phyloP scores from a whole-genome alignment of 2,329 filamentous ascomycete species.

The Tolypocladium capitatum region DNA sequence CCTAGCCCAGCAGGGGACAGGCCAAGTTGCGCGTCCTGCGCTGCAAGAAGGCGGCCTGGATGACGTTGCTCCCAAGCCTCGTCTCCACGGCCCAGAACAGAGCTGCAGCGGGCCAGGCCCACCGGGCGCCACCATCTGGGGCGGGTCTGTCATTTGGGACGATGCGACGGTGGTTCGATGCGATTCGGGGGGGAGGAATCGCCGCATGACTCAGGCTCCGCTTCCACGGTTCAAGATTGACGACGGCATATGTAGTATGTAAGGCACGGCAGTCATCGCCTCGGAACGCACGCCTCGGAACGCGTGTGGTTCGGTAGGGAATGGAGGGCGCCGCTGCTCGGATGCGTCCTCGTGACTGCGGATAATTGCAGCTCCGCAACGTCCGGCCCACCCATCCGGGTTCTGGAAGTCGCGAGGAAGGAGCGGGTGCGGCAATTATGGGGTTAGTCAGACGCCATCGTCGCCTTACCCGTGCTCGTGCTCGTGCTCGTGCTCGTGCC shows the following conservation, averaged over 20 bases:
- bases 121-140: background rate
- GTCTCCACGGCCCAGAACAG: background rate
- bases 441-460: background rate
- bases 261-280: too few relatives aligned
- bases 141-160: background rate
- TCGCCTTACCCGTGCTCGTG: background rate
- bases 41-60: background rate
- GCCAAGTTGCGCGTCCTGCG: background rate
- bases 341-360: too few relatives aligned
- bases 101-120: background rate
- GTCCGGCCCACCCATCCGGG: too few relatives aligned
- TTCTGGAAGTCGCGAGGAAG: background rate
- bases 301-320: too few relatives aligned
- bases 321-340: too few relatives aligned
- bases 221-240: background rate
- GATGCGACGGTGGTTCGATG: background rate
- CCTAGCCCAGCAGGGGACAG: background rate
- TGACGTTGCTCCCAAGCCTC: background rate
- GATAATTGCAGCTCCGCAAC: too few relatives aligned
- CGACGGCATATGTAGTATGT: background rate
- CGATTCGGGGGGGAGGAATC: background rate
- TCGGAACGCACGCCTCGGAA: too few relatives aligned
- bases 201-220: background rate
- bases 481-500: too few relatives aligned
- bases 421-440: too few relatives aligned